Percentiles rank a stretch among this genome's conserved stretches.
Evolutionary conservation across 148 eudicot species (phyloP).

Genomic region (Rhododendron molle): DNA sequence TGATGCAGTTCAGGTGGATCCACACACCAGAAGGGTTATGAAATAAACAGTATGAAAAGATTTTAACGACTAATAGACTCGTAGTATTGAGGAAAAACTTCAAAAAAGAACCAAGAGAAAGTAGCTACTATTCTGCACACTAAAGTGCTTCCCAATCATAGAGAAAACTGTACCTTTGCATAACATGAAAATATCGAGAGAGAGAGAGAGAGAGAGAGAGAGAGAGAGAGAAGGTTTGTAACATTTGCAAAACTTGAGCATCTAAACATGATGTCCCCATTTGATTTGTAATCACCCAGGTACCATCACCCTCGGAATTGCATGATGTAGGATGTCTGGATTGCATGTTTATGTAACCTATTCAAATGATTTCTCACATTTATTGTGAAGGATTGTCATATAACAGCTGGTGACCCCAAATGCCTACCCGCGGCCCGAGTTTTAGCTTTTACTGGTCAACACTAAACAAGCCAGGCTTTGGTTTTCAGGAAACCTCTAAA

Average conservation of each 20-base stretch:
- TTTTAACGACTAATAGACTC: not conserved
- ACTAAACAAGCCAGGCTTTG: not conserved
- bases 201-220: no score
- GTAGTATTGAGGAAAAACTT: not conserved
- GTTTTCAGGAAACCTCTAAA: not conserved
- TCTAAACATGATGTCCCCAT: not conserved
- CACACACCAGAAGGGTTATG: not conserved
- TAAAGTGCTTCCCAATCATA: not conserved
- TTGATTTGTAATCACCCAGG: not conserved
- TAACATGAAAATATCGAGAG: no score
- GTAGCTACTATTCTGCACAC: not conserved
- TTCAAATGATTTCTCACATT: not conserved
- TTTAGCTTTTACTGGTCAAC: not conserved
- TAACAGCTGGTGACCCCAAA: not conserved
- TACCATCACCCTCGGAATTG: not conserved
- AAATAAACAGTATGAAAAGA: not conserved
- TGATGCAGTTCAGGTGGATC: constrained; percentile 8
- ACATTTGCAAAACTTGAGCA: no score
- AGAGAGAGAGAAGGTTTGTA: no score
- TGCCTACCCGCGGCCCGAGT: not conserved
- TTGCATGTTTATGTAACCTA: not conserved
- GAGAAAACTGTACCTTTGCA: no score
- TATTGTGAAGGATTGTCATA: not conserved
- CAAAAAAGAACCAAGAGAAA: not conserved
- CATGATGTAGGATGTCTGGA: not conserved